Conservation (phyloP, 176 grass and related monocot genomes). For the Thinopyrum elongatum region DNA sequence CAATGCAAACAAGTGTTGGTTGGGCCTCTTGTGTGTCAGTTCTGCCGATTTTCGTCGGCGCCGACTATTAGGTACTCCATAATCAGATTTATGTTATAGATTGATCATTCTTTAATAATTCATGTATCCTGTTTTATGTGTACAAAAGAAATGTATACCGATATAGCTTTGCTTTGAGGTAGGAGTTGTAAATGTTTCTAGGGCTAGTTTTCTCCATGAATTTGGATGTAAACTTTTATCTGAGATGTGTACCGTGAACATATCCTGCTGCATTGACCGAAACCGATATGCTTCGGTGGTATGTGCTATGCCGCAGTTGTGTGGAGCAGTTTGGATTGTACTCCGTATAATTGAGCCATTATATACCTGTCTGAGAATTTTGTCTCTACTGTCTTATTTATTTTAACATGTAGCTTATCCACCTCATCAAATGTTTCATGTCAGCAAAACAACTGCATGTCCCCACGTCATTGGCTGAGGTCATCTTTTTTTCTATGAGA, state of each 20-base stretch:
- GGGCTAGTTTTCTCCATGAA: not conserved
- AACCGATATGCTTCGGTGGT: not conserved
- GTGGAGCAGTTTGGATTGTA: not conserved
- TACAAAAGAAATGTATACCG: constrained; percentile 36
- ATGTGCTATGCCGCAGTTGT: not conserved
- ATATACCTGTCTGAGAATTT: not conserved
- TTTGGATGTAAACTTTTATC: not conserved
- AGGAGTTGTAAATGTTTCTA: constrained; percentile 12
- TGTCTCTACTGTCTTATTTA: no score
- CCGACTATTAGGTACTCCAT: constrained; percentile 5
- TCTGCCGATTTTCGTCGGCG: not conserved
- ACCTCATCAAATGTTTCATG: no score
- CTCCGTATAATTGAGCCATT: not conserved
- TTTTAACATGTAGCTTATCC: no score
- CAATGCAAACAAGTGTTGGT: not conserved
- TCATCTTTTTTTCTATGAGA: no score
- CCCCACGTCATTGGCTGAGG: no score
- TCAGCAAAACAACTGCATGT: no score
- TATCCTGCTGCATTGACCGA: not conserved
- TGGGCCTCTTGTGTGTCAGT: not conserved
- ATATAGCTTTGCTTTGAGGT: constrained; percentile 22
- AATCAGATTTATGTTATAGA: constrained; percentile 7
- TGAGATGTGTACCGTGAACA: not conserved
- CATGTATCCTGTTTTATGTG: constrained; percentile 17
- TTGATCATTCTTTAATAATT: constrained; percentile 19